Evolutionary conservation across 345 rosid species (phyloP).

Genomic region (Dimocarpus longan): DNA sequence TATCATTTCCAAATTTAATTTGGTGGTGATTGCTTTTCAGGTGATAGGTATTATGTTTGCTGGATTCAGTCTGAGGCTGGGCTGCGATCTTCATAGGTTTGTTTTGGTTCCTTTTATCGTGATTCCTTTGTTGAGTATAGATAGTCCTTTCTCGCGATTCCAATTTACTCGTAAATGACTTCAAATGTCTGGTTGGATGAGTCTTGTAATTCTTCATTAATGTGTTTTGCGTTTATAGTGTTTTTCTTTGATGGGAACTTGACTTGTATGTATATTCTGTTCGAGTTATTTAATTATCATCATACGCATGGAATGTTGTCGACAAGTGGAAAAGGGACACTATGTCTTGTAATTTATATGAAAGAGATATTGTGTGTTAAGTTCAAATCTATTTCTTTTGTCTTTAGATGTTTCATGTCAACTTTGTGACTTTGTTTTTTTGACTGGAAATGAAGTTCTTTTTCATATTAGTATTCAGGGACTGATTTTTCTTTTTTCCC

Average conservation of each 20-base stretch:
- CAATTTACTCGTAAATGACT: background rate
- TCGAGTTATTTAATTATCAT: slow-evolving; percentile 6
- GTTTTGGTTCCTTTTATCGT: background rate
- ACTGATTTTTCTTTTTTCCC: background rate
- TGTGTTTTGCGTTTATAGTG: background rate
- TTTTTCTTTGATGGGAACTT: background rate
- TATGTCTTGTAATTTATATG: background rate
- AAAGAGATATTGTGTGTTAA: background rate
- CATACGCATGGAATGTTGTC: background rate
- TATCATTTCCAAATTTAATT: background rate
- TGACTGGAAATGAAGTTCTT: background rate
- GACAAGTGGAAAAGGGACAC: background rate
- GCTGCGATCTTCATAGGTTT: slow-evolving; percentile 35
- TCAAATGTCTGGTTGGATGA: background rate
- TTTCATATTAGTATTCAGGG: background rate
- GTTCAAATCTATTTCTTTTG: background rate
- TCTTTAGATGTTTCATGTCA: background rate
- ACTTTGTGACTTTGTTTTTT: background rate
- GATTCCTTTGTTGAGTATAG: background rate
- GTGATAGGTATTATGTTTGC: slow-evolving; percentile 45
- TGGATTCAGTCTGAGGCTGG: slow-evolving; percentile 33
- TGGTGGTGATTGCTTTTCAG: slow-evolving; percentile 7
- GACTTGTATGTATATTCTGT: background rate
- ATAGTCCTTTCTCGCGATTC: no score
- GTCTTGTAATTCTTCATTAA: background rate